Evolutionary conservation across 495 filamentous ascomycete species (phyloP).

Genomic region (Aspergillus avenaceus): DNA sequence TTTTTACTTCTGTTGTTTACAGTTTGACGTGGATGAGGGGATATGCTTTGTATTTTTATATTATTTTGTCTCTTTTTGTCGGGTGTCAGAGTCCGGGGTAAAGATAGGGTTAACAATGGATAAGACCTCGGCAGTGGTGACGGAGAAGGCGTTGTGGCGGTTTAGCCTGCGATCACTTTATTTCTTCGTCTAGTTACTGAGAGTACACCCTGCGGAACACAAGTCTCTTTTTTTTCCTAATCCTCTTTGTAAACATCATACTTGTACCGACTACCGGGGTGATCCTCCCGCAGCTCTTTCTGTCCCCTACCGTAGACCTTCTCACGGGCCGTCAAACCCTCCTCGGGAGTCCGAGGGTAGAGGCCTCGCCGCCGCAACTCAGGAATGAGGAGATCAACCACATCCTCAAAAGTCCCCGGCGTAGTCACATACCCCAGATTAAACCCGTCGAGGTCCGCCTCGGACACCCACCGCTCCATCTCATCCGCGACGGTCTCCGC

Average conservation of each 20-base stretch:
- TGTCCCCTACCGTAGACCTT: conserved; percentile 58
- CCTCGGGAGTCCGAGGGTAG: conserved; percentile 36
- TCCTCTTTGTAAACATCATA: conserved; percentile 57
- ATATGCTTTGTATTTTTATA: too few relatives aligned
- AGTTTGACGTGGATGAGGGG: too few relatives aligned
- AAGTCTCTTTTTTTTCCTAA: too few relatives aligned
- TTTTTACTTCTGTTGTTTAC: too few relatives aligned
- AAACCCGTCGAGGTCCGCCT: conserved; percentile 60
- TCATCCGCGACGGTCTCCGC: conserved; percentile 53
- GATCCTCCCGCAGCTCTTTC: conserved; percentile 47
- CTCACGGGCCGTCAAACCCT: conserved; percentile 52
- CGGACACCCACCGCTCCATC: conserved; percentile 54
- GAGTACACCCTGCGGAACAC: too few relatives aligned
- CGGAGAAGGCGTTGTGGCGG: background rate
- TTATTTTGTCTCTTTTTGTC: too few relatives aligned
- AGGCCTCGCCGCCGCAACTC: conserved; percentile 53
- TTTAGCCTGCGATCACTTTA: too few relatives aligned
- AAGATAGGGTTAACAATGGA: too few relatives aligned
- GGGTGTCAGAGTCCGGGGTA: too few relatives aligned
- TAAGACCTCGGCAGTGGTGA: background rate
- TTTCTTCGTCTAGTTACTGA: too few relatives aligned
- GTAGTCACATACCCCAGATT: conserved; percentile 52
- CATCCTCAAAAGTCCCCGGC: conserved; percentile 58
- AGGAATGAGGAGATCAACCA: conserved; percentile 57
- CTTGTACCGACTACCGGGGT: conserved; percentile 52